Conservation (phyloP, 768 basidiomycete species). For the Podaxis pistillaris region DNA sequence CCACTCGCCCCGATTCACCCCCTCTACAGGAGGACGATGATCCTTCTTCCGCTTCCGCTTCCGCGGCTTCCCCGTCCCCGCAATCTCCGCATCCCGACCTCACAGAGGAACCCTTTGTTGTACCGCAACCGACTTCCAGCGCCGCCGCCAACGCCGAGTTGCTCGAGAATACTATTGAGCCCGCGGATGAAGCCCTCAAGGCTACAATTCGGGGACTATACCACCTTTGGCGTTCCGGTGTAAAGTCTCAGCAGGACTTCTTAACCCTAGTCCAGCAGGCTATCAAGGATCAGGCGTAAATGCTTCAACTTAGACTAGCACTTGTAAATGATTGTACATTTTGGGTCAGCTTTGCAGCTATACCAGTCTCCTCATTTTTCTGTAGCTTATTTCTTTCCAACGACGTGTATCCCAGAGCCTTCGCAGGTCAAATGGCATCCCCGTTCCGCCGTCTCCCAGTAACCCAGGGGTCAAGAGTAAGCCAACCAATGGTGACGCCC, state of each 20-base stretch:
- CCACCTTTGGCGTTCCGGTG: conserved; percentile 53
- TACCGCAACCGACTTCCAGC: conserved; percentile 18
- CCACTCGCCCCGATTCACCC: conserved; percentile 24
- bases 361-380: background rate
- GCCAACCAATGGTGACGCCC: background rate
- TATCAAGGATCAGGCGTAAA: conserved; percentile 20
- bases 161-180: conserved; percentile 11
- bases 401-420: background rate
- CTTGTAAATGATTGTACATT: background rate
- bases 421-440: background rate
- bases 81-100: conserved; percentile 16
- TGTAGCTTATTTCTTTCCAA: conserved; percentile 1
- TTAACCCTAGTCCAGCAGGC: conserved; percentile 34
- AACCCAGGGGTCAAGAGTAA: background rate
- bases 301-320: background rate
- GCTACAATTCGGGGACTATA: conserved; percentile 57
- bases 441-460: background rate
- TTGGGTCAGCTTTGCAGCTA: background rate
- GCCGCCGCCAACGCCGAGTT: conserved; percentile 17
- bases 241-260: conserved; percentile 29
- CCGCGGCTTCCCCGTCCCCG: conserved; percentile 14
- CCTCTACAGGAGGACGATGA: conserved; percentile 23
- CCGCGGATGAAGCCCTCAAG: conserved; percentile 40
- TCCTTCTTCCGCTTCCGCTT: conserved; percentile 21
- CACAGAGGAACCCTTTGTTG: conserved; percentile 19